phyloP scores from a whole-genome alignment of 768 basidiomycete genomes.

The Daedaleopsis sinensis region DNA sequence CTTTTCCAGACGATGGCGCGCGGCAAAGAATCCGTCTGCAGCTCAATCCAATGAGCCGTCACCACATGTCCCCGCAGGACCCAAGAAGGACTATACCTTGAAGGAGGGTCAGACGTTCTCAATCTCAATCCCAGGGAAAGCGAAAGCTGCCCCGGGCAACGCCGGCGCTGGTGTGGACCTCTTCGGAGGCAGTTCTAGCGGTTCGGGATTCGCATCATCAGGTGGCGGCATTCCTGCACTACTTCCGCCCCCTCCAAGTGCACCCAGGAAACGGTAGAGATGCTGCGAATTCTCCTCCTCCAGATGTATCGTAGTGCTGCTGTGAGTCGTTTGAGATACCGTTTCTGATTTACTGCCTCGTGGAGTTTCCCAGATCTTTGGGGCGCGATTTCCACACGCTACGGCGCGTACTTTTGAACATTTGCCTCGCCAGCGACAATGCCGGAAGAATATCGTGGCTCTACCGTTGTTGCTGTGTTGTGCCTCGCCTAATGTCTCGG shows the following conservation, averaged over 20 bases:
- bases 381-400: background rate
- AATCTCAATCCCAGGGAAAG: conserved; percentile 86
- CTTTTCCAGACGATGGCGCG: conserved; percentile 58
- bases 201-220: conserved; percentile 14
- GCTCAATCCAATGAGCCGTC: conserved; percentile 50
- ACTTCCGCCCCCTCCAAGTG: conserved; percentile 83
- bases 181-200: conserved; percentile 23
- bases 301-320: background rate
- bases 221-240: conserved; percentile 56
- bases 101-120: conserved; percentile 96
- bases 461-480: background rate
- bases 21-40: conserved; percentile 57
- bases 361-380: background rate
- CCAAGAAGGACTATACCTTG: conserved; percentile 91
- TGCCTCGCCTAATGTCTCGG: no score
- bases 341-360: background rate
- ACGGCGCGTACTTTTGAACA: background rate
- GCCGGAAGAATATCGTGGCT: conserved; percentile 17
- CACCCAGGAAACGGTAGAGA: conserved; percentile 47
- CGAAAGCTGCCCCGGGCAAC: conserved; percentile 39
- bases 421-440: background rate
- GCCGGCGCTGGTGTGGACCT: conserved; percentile 36
- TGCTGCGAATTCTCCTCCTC: background rate
- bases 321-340: conserved; percentile 4
- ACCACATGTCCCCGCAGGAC: conserved; percentile 73